Percentiles rank a stretch among this genome's conserved stretches.
phyloP scores from a whole-genome alignment of 1,284 basidiomycete genomes.

The Ceratobasidium sp. region DNA sequence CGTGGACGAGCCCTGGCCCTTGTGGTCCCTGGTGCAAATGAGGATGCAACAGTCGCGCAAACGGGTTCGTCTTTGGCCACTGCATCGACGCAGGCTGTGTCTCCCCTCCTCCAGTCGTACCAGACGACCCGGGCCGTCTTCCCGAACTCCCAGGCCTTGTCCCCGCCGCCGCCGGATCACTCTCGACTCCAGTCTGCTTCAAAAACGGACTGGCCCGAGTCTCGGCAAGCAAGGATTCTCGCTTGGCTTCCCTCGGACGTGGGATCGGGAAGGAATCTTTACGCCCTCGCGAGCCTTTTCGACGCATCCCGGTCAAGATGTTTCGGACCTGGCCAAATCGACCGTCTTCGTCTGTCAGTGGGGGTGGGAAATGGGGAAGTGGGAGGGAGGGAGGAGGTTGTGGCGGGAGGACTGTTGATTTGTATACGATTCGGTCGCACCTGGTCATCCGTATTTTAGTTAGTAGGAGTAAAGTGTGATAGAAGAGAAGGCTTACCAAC shows the following conservation, averaged over 20 bases:
- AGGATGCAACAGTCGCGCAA: constrained; percentile 19
- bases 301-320: constrained; percentile 19
- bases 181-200: not conserved
- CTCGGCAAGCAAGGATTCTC: not conserved
- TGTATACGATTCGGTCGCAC: constrained; percentile 84
- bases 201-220: constrained; percentile 36
- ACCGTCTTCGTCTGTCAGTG: constrained; percentile 27
- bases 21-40: constrained; percentile 8
- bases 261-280: constrained; percentile 10
- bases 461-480: not conserved
- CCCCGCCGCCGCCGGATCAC: not conserved
- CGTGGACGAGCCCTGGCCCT: constrained; percentile 29
- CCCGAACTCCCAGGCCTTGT: not conserved
- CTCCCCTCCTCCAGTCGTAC: not conserved
- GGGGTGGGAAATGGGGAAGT: not conserved
- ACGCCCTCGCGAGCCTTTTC: constrained; percentile 8
- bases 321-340: constrained; percentile 15
- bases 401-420: constrained; percentile 65
- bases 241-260: not conserved
- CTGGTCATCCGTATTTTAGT: constrained; percentile 52
- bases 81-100: constrained; percentile 11
- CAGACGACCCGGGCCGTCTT: constrained; percentile 11
- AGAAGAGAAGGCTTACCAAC: constrained; percentile 64
- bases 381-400: constrained; percentile 25
- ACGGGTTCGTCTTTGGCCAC: constrained; percentile 35